Base-by-base conservation (phyloP, 805 yeast genomes). In the Ogataea salicorniae region DNA sequence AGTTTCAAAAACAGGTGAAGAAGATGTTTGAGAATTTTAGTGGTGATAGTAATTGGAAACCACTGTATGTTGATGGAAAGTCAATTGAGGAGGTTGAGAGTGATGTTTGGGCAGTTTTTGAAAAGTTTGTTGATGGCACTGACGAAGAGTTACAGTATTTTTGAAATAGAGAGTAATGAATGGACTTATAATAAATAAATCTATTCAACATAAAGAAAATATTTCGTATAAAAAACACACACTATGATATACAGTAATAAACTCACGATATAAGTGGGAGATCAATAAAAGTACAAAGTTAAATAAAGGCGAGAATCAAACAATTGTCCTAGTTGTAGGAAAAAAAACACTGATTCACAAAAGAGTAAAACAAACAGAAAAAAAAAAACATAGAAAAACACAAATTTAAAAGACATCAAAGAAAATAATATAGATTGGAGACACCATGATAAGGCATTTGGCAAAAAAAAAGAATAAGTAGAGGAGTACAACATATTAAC, bases 1-100 rank as follows among this genome's bases (percentile, higher is more conserved):
- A 76, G 42, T 86, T 94, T 60, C 99, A 94, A 61, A 64, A 68
- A n/a, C 71, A 70, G 36, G 99, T 94, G 4, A 78, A 80, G 49
- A 39, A 58, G 9, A 71, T 81, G 51, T 94, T 91, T 60, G 68
- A 73, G 46, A 52, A 62, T 18, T 70, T 83, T 38, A 51, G 45
- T 16, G 15, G 33, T 5, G 54, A 52, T 18, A 39, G 47, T 6
- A 55, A 63, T 2, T 75, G 84, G 73, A 59, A 61, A 13, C 65
- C 79, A 35, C 54, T 89, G 1, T 73, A 76, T 49, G 96, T 91
- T 6, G 83, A 83, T 49, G 75, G 72, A 1, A 72, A 77, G 50
- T 52, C 68, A 14, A 80, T 83, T 4, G 83, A 79, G 3, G 70
- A 80, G 55, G 95, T 87, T 3, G 59, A 68, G 8, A 48, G 50